Conservation (phyloP, 2,329 filamentous ascomycete species). For the Diaporthe longicolla region DNA sequence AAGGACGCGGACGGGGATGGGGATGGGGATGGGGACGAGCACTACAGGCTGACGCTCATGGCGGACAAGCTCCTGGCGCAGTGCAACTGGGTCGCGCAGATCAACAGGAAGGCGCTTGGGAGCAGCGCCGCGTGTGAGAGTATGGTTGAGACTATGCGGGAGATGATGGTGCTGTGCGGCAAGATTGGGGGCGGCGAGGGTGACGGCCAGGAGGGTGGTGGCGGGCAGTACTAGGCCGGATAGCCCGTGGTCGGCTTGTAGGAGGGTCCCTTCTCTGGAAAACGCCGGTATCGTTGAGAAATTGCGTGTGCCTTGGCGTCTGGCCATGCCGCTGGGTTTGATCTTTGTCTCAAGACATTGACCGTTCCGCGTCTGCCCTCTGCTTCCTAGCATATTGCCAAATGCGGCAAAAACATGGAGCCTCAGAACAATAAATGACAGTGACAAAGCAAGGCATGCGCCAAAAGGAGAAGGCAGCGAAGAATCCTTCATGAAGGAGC, state of each 20-base stretch:
- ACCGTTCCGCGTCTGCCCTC: not conserved
- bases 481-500: not conserved
- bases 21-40: not conserved
- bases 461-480: too few species aligned
- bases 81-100: constrained; percentile 19
- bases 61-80: constrained; percentile 11
- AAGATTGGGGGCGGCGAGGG: not conserved
- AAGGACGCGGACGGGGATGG: not conserved
- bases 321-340: not conserved
- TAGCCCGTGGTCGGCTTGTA: too few species aligned
- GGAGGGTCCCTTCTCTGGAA: not conserved
- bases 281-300: not conserved
- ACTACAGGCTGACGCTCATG: constrained; percentile 1
- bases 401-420: not conserved
- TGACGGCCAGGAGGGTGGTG: not conserved
- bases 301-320: too few species aligned
- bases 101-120: not conserved
- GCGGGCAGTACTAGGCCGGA: not conserved
- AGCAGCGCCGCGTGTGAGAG: constrained; percentile 28
- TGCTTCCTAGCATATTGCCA: not conserved
- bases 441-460: not conserved
- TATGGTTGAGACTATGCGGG: constrained; percentile 34
- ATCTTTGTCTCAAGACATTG: not conserved
- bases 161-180: constrained; percentile 22
- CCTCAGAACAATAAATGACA: not conserved